These are phyloP conservation scores for Penicillium digitatum DNA, from an alignment of 2,329 filamentous ascomycete genomes.

Conservation along the genomic window DNA sequence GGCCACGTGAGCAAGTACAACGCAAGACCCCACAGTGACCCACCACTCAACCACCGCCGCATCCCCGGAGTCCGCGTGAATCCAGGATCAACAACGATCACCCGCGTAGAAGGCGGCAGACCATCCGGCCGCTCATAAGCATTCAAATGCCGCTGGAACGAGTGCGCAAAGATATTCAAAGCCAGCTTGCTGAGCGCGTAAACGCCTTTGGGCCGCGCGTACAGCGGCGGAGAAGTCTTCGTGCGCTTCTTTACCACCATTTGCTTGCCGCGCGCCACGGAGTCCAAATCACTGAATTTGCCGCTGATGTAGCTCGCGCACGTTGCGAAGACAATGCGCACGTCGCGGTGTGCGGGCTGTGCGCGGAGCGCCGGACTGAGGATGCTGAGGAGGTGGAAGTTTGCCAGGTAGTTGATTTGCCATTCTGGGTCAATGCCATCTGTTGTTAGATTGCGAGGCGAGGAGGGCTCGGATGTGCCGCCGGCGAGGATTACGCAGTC, in stretches of 20 bases:
- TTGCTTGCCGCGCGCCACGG: slow-evolving; percentile 14
- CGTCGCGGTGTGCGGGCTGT: slow-evolving; percentile 90
- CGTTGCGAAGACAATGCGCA: slow-evolving; percentile 78
- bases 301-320: slow-evolving; percentile 85
- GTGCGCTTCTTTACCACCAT: not conserved
- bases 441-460: slow-evolving; percentile 57
- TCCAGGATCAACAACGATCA: slow-evolving; percentile 84
- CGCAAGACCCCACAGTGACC: slow-evolving; percentile 73
- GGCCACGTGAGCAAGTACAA: slow-evolving; percentile 75
- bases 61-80: slow-evolving; percentile 80
- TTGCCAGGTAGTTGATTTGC: slow-evolving; percentile 92
- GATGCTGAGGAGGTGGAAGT: slow-evolving; percentile 91
- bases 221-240: not conserved
- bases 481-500: slow-evolving; percentile 91
- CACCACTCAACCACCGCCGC: slow-evolving; percentile 79
- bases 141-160: slow-evolving; percentile 89
- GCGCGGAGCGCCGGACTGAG: slow-evolving; percentile 83
- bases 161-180: slow-evolving; percentile 80
- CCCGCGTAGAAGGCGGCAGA: slow-evolving; percentile 73
- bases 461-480: slow-evolving; percentile 59
- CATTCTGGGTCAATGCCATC: slow-evolving; percentile 86
- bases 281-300: slow-evolving; percentile 52
- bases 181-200: slow-evolving; percentile 68
- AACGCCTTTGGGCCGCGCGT: slow-evolving; percentile 36
- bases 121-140: slow-evolving; percentile 79